A percentile compares a stretch with the other conserved stretches of the same genome.
phyloP scores from a whole-genome alignment of 1,284 basidiomycete species.

The Sparassis latifolia region DNA sequence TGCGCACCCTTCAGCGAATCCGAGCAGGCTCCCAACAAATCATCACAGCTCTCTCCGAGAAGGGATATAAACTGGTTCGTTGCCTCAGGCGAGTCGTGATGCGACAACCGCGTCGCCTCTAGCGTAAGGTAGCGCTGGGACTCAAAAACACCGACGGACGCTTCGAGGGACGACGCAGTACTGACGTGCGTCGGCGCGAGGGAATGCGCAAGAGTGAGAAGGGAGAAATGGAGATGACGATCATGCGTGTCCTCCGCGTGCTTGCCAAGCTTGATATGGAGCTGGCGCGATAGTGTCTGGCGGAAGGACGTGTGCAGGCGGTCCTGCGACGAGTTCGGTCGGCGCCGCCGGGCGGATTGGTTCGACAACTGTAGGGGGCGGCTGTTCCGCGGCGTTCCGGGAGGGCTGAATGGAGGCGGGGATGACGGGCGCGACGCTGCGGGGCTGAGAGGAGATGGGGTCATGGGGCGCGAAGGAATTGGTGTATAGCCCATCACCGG shows the following conservation, averaged over 20 bases:
- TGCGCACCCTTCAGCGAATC: slow-evolving; percentile 40
- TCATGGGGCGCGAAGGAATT: slow-evolving; percentile 20
- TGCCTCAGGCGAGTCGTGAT: slow-evolving; percentile 45
- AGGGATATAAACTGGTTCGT: slow-evolving; percentile 46
- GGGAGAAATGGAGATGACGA: slow-evolving; percentile 22
- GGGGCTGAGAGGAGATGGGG: slow-evolving; percentile 4
- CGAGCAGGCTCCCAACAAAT: slow-evolving; percentile 45
- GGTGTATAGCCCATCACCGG: slow-evolving; percentile 19
- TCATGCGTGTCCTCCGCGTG: slow-evolving; percentile 18
- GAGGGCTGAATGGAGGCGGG: slow-evolving; percentile 2
- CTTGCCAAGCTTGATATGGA: slow-evolving; percentile 13
- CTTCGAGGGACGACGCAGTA: slow-evolving; percentile 28
- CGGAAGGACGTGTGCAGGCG: slow-evolving; percentile 11
- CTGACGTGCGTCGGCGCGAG: slow-evolving; percentile 14
- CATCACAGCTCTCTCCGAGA: slow-evolving; percentile 50
- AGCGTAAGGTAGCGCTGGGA: slow-evolving; percentile 73
- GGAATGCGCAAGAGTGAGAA: slow-evolving; percentile 21
- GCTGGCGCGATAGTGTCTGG: slow-evolving; percentile 16
- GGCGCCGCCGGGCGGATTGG: slow-evolving; percentile 5
- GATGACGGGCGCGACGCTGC: slow-evolving; percentile 6
- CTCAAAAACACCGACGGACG: slow-evolving; percentile 79
- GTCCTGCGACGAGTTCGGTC: slow-evolving; percentile 4
- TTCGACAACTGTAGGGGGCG: neutral
- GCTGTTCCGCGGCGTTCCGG: neutral
- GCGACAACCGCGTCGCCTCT: slow-evolving; percentile 52